A percentile compares a stretch with the other conserved stretches of the same genome.
Evolutionary conservation across 768 basidiomycete genomes (phyloP).

Genomic region (Lepiota venenata): DNA sequence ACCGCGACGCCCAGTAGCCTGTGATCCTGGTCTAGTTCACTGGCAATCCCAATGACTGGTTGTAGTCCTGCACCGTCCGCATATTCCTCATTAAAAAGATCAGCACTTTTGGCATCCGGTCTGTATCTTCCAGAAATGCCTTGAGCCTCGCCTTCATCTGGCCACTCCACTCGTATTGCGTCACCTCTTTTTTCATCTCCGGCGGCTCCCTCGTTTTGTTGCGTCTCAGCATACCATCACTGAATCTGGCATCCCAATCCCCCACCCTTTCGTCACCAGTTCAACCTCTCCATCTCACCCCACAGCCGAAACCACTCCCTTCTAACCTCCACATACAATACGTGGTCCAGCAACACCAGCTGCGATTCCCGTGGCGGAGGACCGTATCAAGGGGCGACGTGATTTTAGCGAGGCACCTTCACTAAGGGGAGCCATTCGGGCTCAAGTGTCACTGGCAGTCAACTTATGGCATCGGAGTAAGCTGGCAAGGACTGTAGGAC

Average conservation of each 20-base stretch:
- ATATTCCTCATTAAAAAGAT: conserved; percentile 78
- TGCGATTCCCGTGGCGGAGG: conserved; percentile 48
- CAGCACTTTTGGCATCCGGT: conserved; percentile 74
- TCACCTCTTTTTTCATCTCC: conserved; percentile 30
- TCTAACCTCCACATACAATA: conserved; percentile 77
- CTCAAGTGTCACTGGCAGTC: too few relatives aligned
- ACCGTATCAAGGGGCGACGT: conserved; percentile 69
- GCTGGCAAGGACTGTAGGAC: too few relatives aligned
- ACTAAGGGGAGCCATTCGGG: too few relatives aligned
- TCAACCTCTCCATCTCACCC: conserved; percentile 56
- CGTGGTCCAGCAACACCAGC: conserved; percentile 89
- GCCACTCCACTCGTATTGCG: conserved; percentile 68
- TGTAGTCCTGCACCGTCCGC: conserved; percentile 50
- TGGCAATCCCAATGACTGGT: conserved; percentile 58
- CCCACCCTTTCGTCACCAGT: conserved; percentile 55
- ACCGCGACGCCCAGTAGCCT: conserved; percentile 55
- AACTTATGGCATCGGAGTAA: too few relatives aligned
- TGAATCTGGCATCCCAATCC: conserved; percentile 57
- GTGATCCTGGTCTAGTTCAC: conserved; percentile 91
- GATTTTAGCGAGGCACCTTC: too few relatives aligned
- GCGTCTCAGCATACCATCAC: conserved; percentile 54
- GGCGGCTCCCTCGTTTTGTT: too few relatives aligned
- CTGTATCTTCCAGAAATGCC: conserved; percentile 67
- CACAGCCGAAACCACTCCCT: conserved; percentile 77
- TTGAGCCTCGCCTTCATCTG: conserved; percentile 65